Conservation (phyloP, 768 basidiomycete genomes). For the Candolleomyces efflorescens region DNA sequence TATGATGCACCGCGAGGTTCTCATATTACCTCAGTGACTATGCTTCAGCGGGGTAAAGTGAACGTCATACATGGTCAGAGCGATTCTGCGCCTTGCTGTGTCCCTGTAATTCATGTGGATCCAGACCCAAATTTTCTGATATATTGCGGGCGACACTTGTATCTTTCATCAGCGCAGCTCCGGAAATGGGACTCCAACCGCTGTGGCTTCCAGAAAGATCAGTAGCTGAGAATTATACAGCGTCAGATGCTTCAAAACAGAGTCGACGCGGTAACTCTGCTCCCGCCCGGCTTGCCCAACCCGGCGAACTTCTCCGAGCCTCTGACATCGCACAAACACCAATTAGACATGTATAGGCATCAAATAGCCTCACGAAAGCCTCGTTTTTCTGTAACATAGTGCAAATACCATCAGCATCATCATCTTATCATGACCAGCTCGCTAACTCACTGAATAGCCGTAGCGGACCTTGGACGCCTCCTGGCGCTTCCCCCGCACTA, state of each 20-base stretch:
- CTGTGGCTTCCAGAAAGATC: background rate
- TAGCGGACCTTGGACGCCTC: background rate
- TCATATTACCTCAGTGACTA: background rate
- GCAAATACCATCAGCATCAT: background rate
- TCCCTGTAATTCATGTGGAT: background rate
- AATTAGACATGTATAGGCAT: constrained; percentile 6
- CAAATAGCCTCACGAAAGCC: constrained; percentile 11
- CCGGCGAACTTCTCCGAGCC: no score
- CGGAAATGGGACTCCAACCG: background rate
- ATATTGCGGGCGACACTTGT: background rate
- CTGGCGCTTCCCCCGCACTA: background rate
- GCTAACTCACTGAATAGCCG: background rate
- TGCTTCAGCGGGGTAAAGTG: background rate
- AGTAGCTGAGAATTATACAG: background rate
- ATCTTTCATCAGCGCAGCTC: background rate
- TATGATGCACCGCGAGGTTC: background rate
- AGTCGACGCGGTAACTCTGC: background rate
- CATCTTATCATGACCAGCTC: background rate
- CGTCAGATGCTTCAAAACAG: no score
- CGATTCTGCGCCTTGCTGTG: background rate
- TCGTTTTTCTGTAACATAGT: constrained; percentile 5
- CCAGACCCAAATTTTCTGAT: background rate
- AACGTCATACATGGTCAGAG: background rate
- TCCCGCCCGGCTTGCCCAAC: background rate
- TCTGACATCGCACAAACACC: background rate